Conservation (phyloP, 495 filamentous ascomycete genomes). For the Penicillium malachiteum region DNA sequence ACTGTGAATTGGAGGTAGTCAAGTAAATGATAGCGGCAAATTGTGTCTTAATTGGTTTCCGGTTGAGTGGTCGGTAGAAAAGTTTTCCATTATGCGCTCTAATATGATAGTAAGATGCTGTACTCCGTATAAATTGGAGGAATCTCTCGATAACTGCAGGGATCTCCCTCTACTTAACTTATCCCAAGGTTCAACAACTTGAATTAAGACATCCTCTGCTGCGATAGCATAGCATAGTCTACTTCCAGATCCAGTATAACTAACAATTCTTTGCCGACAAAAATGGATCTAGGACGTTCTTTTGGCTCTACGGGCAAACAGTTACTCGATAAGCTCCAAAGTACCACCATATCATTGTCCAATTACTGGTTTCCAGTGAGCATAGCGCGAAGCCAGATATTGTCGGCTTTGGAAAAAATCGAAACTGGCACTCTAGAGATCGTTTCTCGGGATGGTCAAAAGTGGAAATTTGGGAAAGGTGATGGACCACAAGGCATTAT, state of each 20-base stretch:
- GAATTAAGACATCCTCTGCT: background rate
- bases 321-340: background rate
- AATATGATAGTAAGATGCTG: background rate
- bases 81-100: background rate
- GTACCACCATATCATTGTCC: background rate
- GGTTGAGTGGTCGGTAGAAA: background rate
- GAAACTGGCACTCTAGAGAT: background rate
- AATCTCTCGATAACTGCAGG: background rate
- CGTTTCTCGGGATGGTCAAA: background rate
- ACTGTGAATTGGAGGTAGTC: background rate
- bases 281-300: background rate
- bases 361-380: background rate
- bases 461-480: background rate
- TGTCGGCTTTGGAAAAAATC: background rate
- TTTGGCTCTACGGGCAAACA: background rate
- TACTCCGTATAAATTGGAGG: background rate
- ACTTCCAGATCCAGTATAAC: background rate
- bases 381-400: background rate
- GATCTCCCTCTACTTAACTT: background rate
- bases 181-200: background rate
- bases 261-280: background rate
- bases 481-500: background rate
- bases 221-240: background rate
- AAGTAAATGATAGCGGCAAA: background rate
- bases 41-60: background rate